Percentiles rank a stretch among this genome's conserved stretches.
Evolutionary conservation across 768 basidiomycete species (phyloP).

Genomic region (Leccinum subgranulosum): DNA sequence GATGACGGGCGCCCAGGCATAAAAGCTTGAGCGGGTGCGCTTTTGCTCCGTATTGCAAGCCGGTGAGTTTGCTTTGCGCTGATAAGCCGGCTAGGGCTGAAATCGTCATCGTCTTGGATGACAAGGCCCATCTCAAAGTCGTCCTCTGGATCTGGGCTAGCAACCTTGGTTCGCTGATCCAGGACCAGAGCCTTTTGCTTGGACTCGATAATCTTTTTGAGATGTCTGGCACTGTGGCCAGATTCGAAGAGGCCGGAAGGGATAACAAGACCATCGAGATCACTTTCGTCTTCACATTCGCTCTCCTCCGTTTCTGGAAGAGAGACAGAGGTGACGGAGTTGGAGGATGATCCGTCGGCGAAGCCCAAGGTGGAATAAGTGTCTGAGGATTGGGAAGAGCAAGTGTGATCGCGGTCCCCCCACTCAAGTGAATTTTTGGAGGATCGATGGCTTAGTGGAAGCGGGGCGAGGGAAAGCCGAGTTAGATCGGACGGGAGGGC

Average conservation of each 20-base stretch:
- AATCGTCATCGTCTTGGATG: slow-evolving; percentile 78
- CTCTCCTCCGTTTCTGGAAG: slow-evolving; percentile 74
- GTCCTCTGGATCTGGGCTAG: slow-evolving; percentile 69
- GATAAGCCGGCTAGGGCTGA: slow-evolving; percentile 73
- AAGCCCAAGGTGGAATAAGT: slow-evolving; percentile 79
- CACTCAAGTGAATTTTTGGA: slow-evolving; percentile 86
- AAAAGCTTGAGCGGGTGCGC: slow-evolving; percentile 49
- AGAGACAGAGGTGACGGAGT: slow-evolving; percentile 61
- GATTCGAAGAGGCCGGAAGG: slow-evolving; percentile 76
- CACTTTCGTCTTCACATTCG: slow-evolving; percentile 63
- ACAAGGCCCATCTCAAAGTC: slow-evolving; percentile 85
- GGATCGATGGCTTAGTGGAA: slow-evolving; percentile 69
- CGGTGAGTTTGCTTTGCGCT: slow-evolving; percentile 45
- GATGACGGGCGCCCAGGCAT: slow-evolving; percentile 62
- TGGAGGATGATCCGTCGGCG: slow-evolving; percentile 68
- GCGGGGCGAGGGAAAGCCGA: slow-evolving; percentile 75
- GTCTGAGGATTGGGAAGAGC: slow-evolving; percentile 85
- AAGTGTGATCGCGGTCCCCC: slow-evolving; percentile 80
- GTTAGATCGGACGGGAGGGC: slow-evolving; percentile 78
- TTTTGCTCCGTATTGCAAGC: slow-evolving; percentile 53
- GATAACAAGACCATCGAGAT: slow-evolving; percentile 78
- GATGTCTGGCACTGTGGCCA: slow-evolving; percentile 51
- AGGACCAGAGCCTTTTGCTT: slow-evolving; percentile 56
- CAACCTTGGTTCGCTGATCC: slow-evolving; percentile 49
- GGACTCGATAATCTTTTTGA: slow-evolving; percentile 49